phyloP scores from a whole-genome alignment of 1,284 basidiomycete species.

The Papiliotrema laurentii region DNA sequence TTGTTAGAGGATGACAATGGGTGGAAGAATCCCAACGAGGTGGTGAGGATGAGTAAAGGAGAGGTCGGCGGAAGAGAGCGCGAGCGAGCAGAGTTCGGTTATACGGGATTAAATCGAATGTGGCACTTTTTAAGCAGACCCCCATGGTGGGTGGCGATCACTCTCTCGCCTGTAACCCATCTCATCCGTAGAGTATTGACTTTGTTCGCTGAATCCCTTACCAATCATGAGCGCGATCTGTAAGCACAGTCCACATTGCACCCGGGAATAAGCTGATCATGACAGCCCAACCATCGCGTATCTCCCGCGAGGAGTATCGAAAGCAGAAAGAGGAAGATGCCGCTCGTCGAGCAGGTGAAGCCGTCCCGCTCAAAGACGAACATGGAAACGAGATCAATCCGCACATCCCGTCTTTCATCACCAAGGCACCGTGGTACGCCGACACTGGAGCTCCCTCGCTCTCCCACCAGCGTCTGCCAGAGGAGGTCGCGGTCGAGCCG shows the following conservation, averaged over 20 bases:
- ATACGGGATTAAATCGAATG: background rate
- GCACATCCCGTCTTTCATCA: constrained; percentile 95
- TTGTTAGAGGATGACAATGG: background rate
- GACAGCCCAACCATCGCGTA: constrained; percentile 57
- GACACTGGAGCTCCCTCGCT: constrained; percentile 84
- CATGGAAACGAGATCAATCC: constrained; percentile 95
- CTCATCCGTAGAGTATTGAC: background rate
- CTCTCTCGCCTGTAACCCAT: too few species aligned
- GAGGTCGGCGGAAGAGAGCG: background rate
- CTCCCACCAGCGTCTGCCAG: constrained; percentile 81
- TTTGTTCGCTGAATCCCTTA: background rate
- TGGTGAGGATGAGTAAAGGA: background rate
- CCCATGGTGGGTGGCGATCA: too few species aligned
- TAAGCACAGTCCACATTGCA: background rate
- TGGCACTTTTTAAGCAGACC: too few species aligned
- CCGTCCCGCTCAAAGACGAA: constrained; percentile 88
- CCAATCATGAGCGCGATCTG: background rate
- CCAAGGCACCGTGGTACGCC: constrained; percentile 97
- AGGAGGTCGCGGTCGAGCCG: constrained; percentile 56
- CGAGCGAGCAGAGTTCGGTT: too few species aligned
- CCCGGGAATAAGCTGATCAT: constrained; percentile 1
- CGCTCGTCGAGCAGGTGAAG: constrained; percentile 93
- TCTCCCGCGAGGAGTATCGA: constrained; percentile 88
- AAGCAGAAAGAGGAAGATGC: constrained; percentile 94
- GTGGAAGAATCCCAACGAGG: background rate